phyloP scores from a whole-genome alignment of 805 yeast genomes.

The Saccharomycopsis sp. region DNA sequence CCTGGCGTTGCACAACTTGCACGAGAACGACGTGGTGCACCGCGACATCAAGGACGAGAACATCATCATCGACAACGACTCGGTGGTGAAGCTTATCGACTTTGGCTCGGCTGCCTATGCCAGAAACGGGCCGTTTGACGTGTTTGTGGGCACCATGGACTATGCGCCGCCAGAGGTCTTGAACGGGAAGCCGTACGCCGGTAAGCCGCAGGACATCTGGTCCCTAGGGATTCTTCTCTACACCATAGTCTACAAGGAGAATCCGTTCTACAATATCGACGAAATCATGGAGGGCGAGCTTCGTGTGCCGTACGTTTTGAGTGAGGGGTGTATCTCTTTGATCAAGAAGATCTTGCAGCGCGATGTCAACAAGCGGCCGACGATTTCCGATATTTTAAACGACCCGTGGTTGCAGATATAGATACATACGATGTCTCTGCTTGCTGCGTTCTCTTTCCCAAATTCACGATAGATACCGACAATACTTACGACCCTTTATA shows the following conservation, averaged over 20 bases:
- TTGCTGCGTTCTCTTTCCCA: too few relatives aligned
- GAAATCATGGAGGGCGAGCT: constrained; percentile 90
- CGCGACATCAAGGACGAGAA: constrained; percentile 95
- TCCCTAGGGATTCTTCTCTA: constrained; percentile 88
- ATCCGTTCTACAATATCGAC: constrained; percentile 92
- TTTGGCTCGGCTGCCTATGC: constrained; percentile 93
- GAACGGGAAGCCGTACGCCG: constrained; percentile 81
- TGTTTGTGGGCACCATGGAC: constrained; percentile 94
- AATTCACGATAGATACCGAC: too few relatives aligned
- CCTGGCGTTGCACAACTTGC: constrained; percentile 74
- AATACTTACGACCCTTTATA: neutral
- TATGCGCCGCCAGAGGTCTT: constrained; percentile 97
- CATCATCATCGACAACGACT: constrained; percentile 77
- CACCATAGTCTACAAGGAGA: constrained; percentile 86
- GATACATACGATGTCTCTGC: too few relatives aligned
- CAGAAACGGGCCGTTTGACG: constrained; percentile 90
- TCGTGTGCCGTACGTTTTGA: constrained; percentile 59
- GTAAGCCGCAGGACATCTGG: constrained; percentile 96
- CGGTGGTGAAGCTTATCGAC: constrained; percentile 79
- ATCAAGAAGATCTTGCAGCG: constrained; percentile 64
- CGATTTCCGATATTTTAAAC: constrained; percentile 59
- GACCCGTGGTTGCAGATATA: constrained; percentile 60
- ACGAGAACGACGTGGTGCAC: constrained; percentile 94
- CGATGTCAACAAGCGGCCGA: constrained; percentile 60
- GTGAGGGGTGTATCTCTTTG: constrained; percentile 53